Conservation (phyloP, 2,329 filamentous ascomycete species). For the Cytospora leucostoma region DNA sequence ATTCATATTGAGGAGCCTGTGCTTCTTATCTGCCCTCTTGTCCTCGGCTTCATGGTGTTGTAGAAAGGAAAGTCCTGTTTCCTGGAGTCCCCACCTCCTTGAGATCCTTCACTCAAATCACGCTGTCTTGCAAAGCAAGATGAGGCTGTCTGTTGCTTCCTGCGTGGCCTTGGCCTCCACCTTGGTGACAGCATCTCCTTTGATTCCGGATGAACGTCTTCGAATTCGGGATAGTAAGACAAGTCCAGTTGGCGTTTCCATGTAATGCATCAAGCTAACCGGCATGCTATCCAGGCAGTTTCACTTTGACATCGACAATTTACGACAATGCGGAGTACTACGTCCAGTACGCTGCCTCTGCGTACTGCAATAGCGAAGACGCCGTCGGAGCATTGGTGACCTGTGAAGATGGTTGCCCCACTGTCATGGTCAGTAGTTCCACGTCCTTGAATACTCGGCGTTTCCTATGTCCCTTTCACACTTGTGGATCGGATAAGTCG, state of each 20-base stretch:
- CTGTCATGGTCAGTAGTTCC: constrained; percentile 36
- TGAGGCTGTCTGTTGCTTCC: constrained; percentile 22
- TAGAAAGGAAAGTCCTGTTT: constrained; percentile 5
- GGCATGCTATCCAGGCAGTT: constrained; percentile 17
- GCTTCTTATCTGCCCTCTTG: not conserved
- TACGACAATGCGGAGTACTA: constrained; percentile 49
- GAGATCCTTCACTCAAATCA: not conserved
- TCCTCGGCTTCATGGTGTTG: constrained; percentile 12
- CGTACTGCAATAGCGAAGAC: constrained; percentile 54
- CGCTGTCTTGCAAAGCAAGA: constrained; percentile 14
- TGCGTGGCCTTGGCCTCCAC: constrained; percentile 15
- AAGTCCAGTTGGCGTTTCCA: not conserved
- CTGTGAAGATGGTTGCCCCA: constrained; percentile 49
- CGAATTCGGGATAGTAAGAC: constrained; percentile 21
- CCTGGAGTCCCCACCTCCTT: not conserved
- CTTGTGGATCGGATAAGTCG: no score
- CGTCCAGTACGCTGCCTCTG: constrained; percentile 52
- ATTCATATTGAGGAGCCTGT: not conserved
- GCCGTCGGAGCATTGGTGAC: constrained; percentile 42
- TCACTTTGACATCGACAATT: constrained; percentile 36
- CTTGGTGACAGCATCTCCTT: constrained; percentile 21
- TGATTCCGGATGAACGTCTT: not conserved
- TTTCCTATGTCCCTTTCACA: not conserved
- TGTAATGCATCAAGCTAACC: constrained; percentile 20
- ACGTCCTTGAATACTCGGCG: not conserved